Conservation (phyloP, 2,329 filamentous ascomycete genomes). For the Penicillium polonicum region DNA sequence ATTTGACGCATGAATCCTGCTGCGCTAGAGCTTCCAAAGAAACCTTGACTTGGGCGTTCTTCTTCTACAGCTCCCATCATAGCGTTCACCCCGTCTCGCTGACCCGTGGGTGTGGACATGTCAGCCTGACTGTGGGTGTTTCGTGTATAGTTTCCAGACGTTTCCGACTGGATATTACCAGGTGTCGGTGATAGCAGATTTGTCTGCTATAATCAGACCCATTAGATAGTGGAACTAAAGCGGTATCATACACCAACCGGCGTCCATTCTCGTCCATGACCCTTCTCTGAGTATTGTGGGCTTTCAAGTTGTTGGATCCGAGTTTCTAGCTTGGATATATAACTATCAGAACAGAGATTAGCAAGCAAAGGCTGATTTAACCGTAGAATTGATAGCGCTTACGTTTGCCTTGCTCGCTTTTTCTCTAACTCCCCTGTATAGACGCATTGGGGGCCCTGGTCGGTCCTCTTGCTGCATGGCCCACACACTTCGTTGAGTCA, state of each 20-base stretch:
- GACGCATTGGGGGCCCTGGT: constrained; percentile 21
- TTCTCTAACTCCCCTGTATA: constrained; percentile 33
- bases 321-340: constrained; percentile 29
- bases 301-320: constrained; percentile 29
- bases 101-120: background rate
- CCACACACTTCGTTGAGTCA: constrained; percentile 29
- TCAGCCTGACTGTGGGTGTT: background rate
- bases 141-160: background rate
- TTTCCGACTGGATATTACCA: background rate
- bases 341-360: constrained; percentile 15
- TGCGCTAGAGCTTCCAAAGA: constrained; percentile 50
- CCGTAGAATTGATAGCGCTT: background rate
- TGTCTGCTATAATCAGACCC: background rate
- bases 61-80: constrained; percentile 50
- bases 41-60: constrained; percentile 43
- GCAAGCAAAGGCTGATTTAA: background rate
- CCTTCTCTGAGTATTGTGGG: constrained; percentile 6
- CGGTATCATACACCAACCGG: constrained; percentile 8
- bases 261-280: constrained; percentile 3
- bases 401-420: constrained; percentile 28
- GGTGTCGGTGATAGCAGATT: constrained; percentile 7
- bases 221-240: background rate
- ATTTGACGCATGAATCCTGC: constrained; percentile 51
- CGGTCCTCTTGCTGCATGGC: constrained; percentile 27
- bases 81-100: constrained; percentile 41